phyloP scores from a whole-genome alignment of 2,329 filamentous ascomycete species.

The Paradendryphiella salina region DNA sequence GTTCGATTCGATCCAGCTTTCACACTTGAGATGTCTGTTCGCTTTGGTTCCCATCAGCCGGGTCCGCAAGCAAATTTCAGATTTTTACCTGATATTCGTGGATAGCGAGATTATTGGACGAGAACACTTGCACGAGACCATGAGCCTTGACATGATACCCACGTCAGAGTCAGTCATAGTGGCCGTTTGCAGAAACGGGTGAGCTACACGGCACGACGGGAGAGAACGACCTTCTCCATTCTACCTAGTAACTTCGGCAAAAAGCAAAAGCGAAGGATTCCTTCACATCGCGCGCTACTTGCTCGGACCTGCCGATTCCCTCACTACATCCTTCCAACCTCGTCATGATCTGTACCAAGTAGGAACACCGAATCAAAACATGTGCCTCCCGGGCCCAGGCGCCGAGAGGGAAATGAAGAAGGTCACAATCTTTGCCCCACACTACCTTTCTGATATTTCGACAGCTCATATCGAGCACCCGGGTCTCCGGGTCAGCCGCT shows the following conservation, averaged over 20 bases:
- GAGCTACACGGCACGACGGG: background rate
- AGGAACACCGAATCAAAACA: background rate
- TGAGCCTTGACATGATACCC: background rate
- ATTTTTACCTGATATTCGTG: background rate
- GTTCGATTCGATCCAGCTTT: background rate
- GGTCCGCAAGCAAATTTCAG: background rate
- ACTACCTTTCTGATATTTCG: background rate
- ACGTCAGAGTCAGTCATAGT: background rate
- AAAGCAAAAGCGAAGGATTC: background rate
- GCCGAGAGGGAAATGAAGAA: background rate
- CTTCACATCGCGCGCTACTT: background rate
- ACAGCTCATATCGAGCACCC: slow-evolving; percentile 1
- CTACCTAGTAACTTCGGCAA: background rate
- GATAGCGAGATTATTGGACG: background rate
- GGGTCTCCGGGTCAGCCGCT: slow-evolving; percentile 1
- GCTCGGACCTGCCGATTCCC: background rate
- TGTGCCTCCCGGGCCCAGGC: background rate
- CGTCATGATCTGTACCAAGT: background rate
- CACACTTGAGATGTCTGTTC: background rate
- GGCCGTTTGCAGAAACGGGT: background rate
- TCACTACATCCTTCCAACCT: background rate
- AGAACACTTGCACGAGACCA: background rate
- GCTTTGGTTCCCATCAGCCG: slow-evolving; percentile 1
- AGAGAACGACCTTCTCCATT: background rate
- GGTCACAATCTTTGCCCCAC: slow-evolving; percentile 3